phyloP scores from a whole-genome alignment of 148 eudicot genomes.

The Heliamphora exappendiculata region DNA sequence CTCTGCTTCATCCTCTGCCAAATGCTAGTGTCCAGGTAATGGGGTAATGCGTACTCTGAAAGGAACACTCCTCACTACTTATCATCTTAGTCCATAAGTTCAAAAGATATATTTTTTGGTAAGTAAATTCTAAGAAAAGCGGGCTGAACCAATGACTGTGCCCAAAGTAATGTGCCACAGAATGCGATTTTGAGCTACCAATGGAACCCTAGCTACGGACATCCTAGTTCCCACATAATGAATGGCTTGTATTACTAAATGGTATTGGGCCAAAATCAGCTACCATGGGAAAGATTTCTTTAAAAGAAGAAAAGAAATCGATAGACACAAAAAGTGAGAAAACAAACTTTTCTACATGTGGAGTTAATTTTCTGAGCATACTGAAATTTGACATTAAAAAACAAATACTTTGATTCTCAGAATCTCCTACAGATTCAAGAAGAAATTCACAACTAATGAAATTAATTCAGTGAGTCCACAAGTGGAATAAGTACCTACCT shows the following conservation, averaged over 20 bases:
- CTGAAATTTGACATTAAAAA: background rate
- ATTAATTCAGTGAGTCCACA: constrained; percentile 5
- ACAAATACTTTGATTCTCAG: background rate
- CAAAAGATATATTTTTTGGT: background rate
- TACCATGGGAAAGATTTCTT: background rate
- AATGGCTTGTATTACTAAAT: background rate
- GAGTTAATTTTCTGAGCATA: background rate
- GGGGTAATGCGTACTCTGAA: too few relatives aligned
- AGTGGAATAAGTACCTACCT: constrained; percentile 36
- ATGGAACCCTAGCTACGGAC: background rate
- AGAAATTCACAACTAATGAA: background rate
- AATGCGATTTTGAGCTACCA: background rate
- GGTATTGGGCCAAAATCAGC: background rate
- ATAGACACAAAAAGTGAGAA: background rate
- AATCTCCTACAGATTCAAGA: background rate
- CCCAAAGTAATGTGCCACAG: background rate
- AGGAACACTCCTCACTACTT: background rate
- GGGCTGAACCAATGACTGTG: background rate
- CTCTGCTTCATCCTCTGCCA: background rate
- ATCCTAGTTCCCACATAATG: background rate
- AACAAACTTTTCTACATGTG: background rate
- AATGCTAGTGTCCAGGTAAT: background rate
- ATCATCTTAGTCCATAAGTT: background rate
- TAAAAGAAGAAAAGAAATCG: background rate
- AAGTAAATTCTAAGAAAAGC: background rate